phyloP scores from a whole-genome alignment of 495 filamentous ascomycete genomes.

The Trichoderma orchidacearum region DNA sequence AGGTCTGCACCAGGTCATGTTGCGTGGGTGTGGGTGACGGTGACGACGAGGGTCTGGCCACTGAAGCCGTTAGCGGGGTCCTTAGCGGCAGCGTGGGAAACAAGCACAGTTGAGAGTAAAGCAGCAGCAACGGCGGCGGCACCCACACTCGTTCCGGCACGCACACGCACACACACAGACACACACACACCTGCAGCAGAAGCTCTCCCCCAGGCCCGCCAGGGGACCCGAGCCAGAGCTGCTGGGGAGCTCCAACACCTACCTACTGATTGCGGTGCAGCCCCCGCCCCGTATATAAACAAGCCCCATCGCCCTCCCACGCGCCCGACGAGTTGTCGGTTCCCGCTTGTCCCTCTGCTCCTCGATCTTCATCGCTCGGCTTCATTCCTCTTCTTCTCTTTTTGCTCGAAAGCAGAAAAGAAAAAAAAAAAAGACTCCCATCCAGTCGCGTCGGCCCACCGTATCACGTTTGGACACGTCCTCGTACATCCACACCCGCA shows the following conservation, averaged over 20 bases:
- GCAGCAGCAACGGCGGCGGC: too few species aligned
- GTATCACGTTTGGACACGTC: conserved; percentile 4
- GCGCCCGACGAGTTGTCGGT: not conserved
- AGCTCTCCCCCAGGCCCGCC: not conserved
- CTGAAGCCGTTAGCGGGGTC: not conserved
- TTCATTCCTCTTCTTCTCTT: not conserved
- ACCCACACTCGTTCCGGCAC: too few species aligned
- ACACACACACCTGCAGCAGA: not conserved
- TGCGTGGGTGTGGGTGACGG: not conserved
- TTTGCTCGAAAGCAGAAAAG: too few species aligned
- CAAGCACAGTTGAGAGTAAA: too few species aligned
- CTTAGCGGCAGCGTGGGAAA: not conserved
- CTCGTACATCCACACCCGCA: conserved; percentile 2
- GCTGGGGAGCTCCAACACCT: not conserved
- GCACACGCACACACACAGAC: not conserved
- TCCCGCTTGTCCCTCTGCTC: not conserved
- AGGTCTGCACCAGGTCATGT: too few species aligned
- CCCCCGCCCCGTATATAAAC: conserved; percentile 7
- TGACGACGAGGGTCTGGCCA: not conserved
- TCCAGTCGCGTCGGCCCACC: not conserved
- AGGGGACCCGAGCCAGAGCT: not conserved
- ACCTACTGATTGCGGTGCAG: conserved; percentile 6
- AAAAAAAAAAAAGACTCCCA: too few species aligned
- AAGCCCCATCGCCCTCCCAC: conserved; percentile 3
- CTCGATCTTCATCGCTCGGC: conserved; percentile 9